Evolutionary conservation across 805 yeast genomes (phyloP).

Genomic region (Candida sonorensis): DNA sequence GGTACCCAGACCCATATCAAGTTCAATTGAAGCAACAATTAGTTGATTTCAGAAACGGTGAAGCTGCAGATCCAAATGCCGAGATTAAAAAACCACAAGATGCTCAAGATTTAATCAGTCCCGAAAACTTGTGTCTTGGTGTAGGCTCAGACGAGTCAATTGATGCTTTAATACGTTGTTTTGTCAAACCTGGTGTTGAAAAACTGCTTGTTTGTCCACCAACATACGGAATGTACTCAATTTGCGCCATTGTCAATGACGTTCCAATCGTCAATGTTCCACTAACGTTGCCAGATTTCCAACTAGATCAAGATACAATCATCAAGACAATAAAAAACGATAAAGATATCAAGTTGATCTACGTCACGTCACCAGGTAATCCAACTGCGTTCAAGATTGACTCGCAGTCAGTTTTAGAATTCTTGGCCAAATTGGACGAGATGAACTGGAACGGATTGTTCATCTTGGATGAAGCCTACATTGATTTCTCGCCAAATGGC

Average conservation of each 20-base stretch:
- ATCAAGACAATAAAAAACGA: conserved; percentile 48
- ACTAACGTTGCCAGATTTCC: conserved; percentile 58
- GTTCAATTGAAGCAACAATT: conserved; percentile 63
- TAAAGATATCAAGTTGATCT: conserved; percentile 61
- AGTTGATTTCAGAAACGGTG: conserved; percentile 61
- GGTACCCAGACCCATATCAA: conserved; percentile 98
- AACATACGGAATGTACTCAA: conserved; percentile 95
- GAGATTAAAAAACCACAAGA: conserved; percentile 13
- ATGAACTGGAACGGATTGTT: conserved; percentile 66
- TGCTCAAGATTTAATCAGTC: conserved; percentile 15
- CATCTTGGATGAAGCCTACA: conserved; percentile 91
- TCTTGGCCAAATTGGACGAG: conserved; percentile 33
- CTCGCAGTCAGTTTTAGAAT: conserved; percentile 37
- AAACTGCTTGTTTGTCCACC: conserved; percentile 87
- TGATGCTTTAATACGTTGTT: conserved; percentile 79
- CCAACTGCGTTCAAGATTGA: conserved; percentile 76
- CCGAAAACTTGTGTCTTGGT: conserved; percentile 80
- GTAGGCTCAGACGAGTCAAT: conserved; percentile 97
- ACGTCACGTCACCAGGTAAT: conserved; percentile 93
- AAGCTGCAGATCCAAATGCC: conserved; percentile 24
- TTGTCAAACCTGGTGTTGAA: conserved; percentile 76
- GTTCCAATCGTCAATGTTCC: conserved; percentile 73
- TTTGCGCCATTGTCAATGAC: conserved; percentile 87
- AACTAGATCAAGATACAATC: conserved; percentile 52
- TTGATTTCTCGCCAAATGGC: conserved; percentile 70